Evolutionary conservation across 139 green algal species (phyloP).

Genomic region (Deuterostichococcus epilithicus): DNA sequence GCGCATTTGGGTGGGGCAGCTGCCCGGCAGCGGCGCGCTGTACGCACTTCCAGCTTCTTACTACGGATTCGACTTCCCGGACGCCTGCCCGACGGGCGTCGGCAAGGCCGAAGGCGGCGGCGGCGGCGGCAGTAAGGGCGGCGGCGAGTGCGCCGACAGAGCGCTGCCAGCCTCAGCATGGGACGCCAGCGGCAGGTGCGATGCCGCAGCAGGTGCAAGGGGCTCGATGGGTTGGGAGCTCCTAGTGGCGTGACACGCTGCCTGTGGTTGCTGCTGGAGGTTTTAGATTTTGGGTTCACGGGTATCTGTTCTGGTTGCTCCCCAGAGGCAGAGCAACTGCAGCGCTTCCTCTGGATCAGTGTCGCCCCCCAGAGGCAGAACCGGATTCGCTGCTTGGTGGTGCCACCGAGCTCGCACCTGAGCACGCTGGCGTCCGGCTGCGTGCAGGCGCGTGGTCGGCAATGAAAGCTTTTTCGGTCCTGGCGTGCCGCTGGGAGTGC

Average conservation of each 20-base stretch:
- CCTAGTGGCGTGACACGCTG: too few species aligned
- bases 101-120: not conserved
- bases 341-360: too few species aligned
- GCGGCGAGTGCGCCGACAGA: not conserved
- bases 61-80: not conserved
- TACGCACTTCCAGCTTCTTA: constrained; percentile 6
- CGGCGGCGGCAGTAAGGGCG: not conserved
- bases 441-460: not conserved
- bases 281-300: too few species aligned
- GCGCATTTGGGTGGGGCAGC: not conserved
- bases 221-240: too few species aligned
- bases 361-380: too few species aligned
- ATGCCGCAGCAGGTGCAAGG: not conserved
- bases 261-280: too few species aligned
- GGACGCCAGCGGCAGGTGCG: not conserved
- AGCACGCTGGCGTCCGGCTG: too few species aligned
- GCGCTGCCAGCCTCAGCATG: not conserved
- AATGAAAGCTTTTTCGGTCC: not conserved
- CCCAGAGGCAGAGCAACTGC: too few species aligned
- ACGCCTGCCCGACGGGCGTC: too few species aligned
- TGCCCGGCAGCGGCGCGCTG: constrained; percentile 4
- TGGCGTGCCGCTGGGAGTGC: not conserved
- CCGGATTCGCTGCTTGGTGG: too few species aligned
- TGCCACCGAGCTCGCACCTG: too few species aligned
- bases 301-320: too few species aligned